Percentiles rank a stretch among this genome's conserved stretches.
Evolutionary conservation across 164 flowering plant genomes (phyloP).

Genomic region (Aristolochia contorta): DNA sequence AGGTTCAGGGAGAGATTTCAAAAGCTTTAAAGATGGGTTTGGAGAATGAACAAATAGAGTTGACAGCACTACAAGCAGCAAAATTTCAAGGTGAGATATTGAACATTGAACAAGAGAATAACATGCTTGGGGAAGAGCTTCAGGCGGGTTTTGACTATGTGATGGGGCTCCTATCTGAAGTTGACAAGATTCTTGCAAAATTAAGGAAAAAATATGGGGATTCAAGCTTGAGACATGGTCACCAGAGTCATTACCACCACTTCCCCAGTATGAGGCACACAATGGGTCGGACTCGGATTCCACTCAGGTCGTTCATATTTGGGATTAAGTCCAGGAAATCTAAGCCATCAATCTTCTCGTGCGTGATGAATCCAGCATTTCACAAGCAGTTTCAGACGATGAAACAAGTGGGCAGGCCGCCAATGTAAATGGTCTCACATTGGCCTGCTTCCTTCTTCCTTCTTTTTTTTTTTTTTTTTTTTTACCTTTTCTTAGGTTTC

Average conservation of each 20-base stretch:
- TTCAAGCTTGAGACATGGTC: constrained; percentile 17
- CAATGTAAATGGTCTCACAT: constrained; percentile 5
- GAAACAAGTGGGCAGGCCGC: constrained; percentile 3
- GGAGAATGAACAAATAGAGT: constrained; percentile 15
- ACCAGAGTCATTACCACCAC: constrained; percentile 1
- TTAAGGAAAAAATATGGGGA: constrained; percentile 38
- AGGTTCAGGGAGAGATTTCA: constrained; percentile 47
- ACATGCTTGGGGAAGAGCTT: constrained; percentile 46
- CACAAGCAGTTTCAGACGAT: constrained; percentile 42
- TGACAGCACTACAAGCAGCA: constrained; percentile 45
- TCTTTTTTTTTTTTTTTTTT: not conserved
- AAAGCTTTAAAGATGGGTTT: constrained; percentile 13
- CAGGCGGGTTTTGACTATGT: constrained; percentile 43
- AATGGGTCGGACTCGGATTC: constrained; percentile 30
- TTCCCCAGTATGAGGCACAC: constrained; percentile 14
- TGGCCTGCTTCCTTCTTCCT: not conserved
- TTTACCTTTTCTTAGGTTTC: not conserved
- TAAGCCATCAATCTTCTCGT: constrained; percentile 39
- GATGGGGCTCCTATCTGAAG: constrained; percentile 28
- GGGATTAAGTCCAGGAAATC: constrained; percentile 51
- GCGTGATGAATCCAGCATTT: constrained; percentile 38
- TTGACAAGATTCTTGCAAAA: constrained; percentile 27
- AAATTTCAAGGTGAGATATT: constrained; percentile 68
- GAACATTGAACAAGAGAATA: constrained; percentile 72
- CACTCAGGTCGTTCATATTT: constrained; percentile 58